Evolutionary conservation across 192 early-diverging fungal species (phyloP), one percentile per base, ranked within the genome.

Genomic region (Diversispora epigaea): DNA sequence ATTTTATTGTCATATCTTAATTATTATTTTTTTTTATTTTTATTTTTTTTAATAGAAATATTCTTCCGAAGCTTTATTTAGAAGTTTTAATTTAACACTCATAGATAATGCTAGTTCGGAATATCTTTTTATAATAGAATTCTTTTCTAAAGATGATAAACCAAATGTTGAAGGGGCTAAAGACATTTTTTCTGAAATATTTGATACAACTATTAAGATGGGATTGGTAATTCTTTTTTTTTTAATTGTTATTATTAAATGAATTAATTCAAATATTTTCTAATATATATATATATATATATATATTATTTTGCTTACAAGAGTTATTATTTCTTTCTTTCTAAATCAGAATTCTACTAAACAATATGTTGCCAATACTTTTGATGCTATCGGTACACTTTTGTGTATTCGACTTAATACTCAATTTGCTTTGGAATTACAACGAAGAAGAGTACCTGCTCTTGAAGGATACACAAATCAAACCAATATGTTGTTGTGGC

Each of bases 91-190:
- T 66, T 84, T 96, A 68, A 90, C 96, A 19, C 79, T 99, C 60
- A 90, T 94, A 61, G 97, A 99, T 84, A 97, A 98, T 76, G 95
- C 96, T 4, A 92, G 90, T 57, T 92, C 93, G 9, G 97, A 99
- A 81, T 98, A 98, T 79, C 84, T 94, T 46, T 99, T 99, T 73
- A 88, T 91, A 52, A 82, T 87, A 52, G 93, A 96, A 75, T 99
- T 96, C 83, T 98, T 99, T 80, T 84, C 90, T 49, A 89, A 88
- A 19, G 84, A 88, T 62, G 89, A 88, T 6, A 89, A 89, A 74
- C 86, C 81, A 57, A 83, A 86, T 6, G 82, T 84, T 7, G 89
- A 92, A 44, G 83, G 88, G 72, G 86, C 90, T 19, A 85, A 86
- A 54, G 79, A 84, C 54, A 86, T 92, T 21, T 98, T 97, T 80